Evolutionary conservation across 371 early-diverging fungal species (phyloP), one percentile per base, ranked within the genome.

Genomic region (Phascolomyces articulosus): DNA sequence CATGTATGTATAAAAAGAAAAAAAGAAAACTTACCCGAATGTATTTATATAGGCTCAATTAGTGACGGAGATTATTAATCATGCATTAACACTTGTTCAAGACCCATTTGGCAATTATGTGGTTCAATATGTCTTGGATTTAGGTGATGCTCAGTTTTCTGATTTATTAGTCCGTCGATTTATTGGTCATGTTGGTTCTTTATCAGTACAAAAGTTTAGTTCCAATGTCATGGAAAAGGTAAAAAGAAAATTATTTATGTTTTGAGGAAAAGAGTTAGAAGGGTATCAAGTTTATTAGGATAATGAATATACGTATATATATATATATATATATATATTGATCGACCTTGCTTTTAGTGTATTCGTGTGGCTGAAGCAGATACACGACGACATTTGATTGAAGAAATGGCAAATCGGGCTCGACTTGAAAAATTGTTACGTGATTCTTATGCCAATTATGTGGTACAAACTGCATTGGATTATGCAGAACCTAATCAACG

Each of bases 81-180:
- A 96, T 72, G 92, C 91, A 0, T 79, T 97, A 34, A 74, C 87
- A 0, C 77, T 94, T 28, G 96, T 98, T 27, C 93, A 85, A 61
- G 97, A 98, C 78, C 97, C 96, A 47, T 99, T 93, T 78, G 99
- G 96, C 48, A 99, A 99, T 83, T 99, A 99, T 73, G 99, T 99
- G 20, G 95, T 99, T 24, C 99, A 99, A 81, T 95, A 97, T 56
- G 93, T 97, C 8, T 79, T 97, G 34, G 98, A 98, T 62, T 81
- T 95, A 38, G 83, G 85, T 8, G 87, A 92, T 54, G 70, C 75
- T 4, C 72, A 77, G 15, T 93, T 87, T 65, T 85, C 91, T 13
- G 91, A 92, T 67, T 77, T 82, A 0, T 71, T 96, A 27, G 90
- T 93, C 67, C 80, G 82, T n/a, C 87, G 87, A 24, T 94, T 96